Percentiles rank a stretch among this genome's conserved stretches.
phyloP scores from a whole-genome alignment of 495 filamentous ascomycete genomes.

The Gamarada debralockiae region DNA sequence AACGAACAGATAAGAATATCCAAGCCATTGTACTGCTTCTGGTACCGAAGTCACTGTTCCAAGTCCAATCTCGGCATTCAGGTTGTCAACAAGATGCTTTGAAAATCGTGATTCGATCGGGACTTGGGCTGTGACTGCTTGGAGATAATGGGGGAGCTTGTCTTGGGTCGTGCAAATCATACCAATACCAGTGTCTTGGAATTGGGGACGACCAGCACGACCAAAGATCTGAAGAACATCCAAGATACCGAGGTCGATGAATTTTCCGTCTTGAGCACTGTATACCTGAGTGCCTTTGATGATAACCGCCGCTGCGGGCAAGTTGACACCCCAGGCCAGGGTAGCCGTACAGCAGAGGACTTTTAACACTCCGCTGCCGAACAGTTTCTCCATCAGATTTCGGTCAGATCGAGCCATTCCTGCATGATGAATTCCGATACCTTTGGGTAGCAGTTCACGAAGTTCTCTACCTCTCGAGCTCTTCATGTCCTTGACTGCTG shows the following conservation, averaged over 20 bases:
- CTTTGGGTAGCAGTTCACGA: constrained; percentile 81
- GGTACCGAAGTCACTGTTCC: constrained; percentile 94
- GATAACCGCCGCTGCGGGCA: constrained; percentile 93
- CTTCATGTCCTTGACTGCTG: constrained; percentile 76
- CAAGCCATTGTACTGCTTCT: constrained; percentile 94
- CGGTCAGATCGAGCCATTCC: constrained; percentile 91
- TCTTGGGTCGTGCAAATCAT: constrained; percentile 96
- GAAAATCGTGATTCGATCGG: constrained; percentile 96
- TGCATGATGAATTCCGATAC: constrained; percentile 92
- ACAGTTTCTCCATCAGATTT: constrained; percentile 89
- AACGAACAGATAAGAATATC: constrained; percentile 96
- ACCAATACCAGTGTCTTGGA: constrained; percentile 91
- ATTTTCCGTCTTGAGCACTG: constrained; percentile 92
- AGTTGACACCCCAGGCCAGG: constrained; percentile 97
- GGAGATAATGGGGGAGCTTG: constrained; percentile 86
- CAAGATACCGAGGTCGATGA: constrained; percentile 92
- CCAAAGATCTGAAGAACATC: constrained; percentile 99
- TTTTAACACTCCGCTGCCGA: constrained; percentile 82
- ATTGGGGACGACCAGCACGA: constrained; percentile 95
- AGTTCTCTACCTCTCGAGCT: constrained; percentile 79
- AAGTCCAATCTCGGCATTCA: constrained; percentile 92
- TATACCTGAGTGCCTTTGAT: constrained; percentile 76
- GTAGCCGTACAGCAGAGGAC: constrained; percentile 98
- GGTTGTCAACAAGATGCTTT: constrained; percentile 85
- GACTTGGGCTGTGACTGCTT: constrained; percentile 89